Base-by-base conservation (phyloP, 2,329 filamentous ascomycete genomes). In the Penicillium sp. region DNA sequence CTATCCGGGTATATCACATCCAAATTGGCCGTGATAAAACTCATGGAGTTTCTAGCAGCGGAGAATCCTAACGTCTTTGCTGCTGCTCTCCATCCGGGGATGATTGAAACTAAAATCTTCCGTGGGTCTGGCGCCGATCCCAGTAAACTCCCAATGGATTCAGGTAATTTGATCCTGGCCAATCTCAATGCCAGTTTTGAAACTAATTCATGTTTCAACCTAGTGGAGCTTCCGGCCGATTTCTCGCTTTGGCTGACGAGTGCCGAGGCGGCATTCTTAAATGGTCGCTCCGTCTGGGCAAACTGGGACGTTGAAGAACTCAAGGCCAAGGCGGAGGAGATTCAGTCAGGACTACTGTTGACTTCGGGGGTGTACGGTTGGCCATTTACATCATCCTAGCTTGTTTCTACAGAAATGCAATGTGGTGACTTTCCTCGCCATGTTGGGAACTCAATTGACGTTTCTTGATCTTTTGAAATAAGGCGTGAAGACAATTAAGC, bases 291-390 rank as follows among this genome's bases (percentile, higher is more conserved):
- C 60, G 65, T 78, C 6, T 77, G 73, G 70, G 70, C 72, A 1
- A 73, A 76, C 37, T 80, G 78, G 77, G 78, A 81, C 70, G 77
- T 80, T 4, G 71, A 77, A n/a, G 78, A 81, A 62, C 61, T 79
- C 54, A 72, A 69, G 48, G 59, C 46, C 14, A 64, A 56, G 49
- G 63, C 57, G n/a, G 56, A 65, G 5, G 60, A 67, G 26, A 73
- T 71, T 14, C 22, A 19, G 16, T 53, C 51, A 11, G 51, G 51
- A 10, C 37, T 53, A 6, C 35, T 42, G 7, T 40, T 53, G 51
- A 53, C 51, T 10, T 38, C 51, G 37, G 51, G 51, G 25, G 35
- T 53, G 13, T 53, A 53, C 14, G 51, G 51, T 3, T 53, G 51
- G 51, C 51, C 51, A 28, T 53, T 53, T 22, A 26, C 35, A 38